Conservation (phyloP, 2,329 filamentous ascomycete species). For the Fusarium circinatum region DNA sequence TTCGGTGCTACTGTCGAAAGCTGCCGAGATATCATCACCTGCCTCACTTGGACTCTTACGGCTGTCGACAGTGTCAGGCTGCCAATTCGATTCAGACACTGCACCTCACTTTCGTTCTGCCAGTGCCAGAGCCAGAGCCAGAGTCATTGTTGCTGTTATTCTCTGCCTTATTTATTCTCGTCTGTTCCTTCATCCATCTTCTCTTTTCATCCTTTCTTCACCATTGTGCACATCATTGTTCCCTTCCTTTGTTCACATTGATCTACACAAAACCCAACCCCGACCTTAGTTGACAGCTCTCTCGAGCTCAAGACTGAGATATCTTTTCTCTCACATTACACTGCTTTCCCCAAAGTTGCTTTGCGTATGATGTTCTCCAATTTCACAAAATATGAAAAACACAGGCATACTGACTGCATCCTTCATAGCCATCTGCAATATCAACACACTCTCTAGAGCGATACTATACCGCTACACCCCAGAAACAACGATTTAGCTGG, state of each 20-base stretch:
- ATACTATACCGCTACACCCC: constrained; percentile 14
- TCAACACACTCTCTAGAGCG: constrained; percentile 29
- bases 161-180: constrained; percentile 11
- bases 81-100: background rate
- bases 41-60: constrained; percentile 15
- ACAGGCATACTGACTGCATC: constrained; percentile 22
- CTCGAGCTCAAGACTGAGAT: constrained; percentile 3
- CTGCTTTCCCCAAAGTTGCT: background rate
- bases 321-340: background rate
- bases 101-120: background rate
- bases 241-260: background rate
- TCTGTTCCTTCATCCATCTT: background rate
- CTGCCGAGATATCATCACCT: background rate
- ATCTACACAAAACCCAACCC: background rate
- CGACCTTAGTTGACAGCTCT: constrained; percentile 12
- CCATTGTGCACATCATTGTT: constrained; percentile 18
- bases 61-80: constrained; percentile 8
- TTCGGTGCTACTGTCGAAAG: background rate
- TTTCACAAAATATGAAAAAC: background rate
- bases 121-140: background rate
- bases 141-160: background rate
- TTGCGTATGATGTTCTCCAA: background rate
- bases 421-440: constrained; percentile 23
- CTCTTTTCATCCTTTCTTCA: background rate
- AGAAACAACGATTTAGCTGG: constrained; percentile 44